Evolutionary conservation across 2,329 filamentous ascomycete species (phyloP).

Genomic region (Aspergillus aculeatinus): DNA sequence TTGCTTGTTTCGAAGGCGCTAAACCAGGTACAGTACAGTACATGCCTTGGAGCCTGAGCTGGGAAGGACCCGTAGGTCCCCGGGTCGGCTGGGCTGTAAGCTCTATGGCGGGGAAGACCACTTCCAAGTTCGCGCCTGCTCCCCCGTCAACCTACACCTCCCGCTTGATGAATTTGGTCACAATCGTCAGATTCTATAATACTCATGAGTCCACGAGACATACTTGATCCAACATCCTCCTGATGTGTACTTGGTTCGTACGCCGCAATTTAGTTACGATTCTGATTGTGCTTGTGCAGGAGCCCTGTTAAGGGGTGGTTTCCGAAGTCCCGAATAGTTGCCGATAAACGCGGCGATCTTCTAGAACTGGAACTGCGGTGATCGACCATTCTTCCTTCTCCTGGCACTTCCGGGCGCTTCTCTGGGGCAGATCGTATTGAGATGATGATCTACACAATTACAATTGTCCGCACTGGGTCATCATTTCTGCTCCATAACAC

Average conservation of each 20-base stretch:
- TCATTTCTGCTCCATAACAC: background rate
- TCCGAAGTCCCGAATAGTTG: background rate
- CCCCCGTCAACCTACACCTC: too few species aligned
- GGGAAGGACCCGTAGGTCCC: too few species aligned
- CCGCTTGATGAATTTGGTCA: too few species aligned
- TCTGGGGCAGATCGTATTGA: background rate
- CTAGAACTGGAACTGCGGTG: background rate
- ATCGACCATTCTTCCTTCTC: background rate
- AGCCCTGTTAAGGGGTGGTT: background rate
- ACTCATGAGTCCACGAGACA: too few species aligned
- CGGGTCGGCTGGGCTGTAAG: too few species aligned
- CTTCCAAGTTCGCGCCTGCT: too few species aligned
- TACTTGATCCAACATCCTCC: too few species aligned
- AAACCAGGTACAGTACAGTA: background rate
- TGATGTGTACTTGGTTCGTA: too few species aligned
- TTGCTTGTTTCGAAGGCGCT: background rate
- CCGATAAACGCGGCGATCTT: background rate
- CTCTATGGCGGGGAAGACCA: too few species aligned
- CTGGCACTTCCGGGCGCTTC: background rate
- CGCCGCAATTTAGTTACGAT: too few species aligned
- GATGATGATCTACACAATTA: slow-evolving; percentile 7
- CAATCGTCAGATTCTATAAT: too few species aligned
- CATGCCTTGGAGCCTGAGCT: too few species aligned
- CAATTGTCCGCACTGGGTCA: background rate
- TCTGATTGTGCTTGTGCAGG: background rate